Evolutionary conservation across 768 basidiomycete species (phyloP).

Genomic region (Fomitopsis serialis): DNA sequence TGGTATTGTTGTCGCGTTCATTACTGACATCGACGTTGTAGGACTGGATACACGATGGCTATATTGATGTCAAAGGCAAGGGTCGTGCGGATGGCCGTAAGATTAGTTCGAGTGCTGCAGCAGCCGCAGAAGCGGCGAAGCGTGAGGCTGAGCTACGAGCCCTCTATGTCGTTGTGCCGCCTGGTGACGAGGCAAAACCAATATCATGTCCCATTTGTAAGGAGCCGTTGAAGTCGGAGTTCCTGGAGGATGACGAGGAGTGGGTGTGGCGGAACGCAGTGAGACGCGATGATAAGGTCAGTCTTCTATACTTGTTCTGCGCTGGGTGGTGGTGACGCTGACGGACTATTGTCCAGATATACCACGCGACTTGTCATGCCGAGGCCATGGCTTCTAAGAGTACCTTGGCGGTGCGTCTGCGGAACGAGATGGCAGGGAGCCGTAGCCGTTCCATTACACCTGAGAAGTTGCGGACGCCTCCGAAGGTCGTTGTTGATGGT

Average conservation of each 20-base stretch:
- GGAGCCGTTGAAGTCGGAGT: conserved; percentile 87
- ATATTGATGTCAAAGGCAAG: conserved; percentile 62
- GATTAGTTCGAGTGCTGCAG: conserved; percentile 49
- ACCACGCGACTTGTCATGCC: conserved; percentile 91
- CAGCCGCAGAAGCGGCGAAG: conserved; percentile 62
- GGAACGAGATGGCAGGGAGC: conserved; percentile 45
- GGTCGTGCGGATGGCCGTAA: conserved; percentile 51
- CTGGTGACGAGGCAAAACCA: conserved; percentile 78
- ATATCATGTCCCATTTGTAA: conserved; percentile 96
- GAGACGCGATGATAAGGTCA: conserved; percentile 75
- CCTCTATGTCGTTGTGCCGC: conserved; percentile 84
- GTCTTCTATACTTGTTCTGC: conserved; percentile 19
- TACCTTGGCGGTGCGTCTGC: conserved; percentile 62
- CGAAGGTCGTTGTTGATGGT: conserved; percentile 18
- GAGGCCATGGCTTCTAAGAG: conserved; percentile 65
- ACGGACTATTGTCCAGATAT: conserved; percentile 50
- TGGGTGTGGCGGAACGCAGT: conserved; percentile 97
- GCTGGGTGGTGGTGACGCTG: neutral
- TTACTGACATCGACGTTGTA: conserved; percentile 27
- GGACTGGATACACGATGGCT: conserved; percentile 85
- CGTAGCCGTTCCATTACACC: conserved; percentile 76
- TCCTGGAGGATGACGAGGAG: conserved; percentile 92
- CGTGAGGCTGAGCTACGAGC: conserved; percentile 71
- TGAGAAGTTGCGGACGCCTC: conserved; percentile 45
- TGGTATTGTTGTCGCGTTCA: neutral